Conservation (phyloP, 768 basidiomycete species). For the Tulasnella calospora region DNA sequence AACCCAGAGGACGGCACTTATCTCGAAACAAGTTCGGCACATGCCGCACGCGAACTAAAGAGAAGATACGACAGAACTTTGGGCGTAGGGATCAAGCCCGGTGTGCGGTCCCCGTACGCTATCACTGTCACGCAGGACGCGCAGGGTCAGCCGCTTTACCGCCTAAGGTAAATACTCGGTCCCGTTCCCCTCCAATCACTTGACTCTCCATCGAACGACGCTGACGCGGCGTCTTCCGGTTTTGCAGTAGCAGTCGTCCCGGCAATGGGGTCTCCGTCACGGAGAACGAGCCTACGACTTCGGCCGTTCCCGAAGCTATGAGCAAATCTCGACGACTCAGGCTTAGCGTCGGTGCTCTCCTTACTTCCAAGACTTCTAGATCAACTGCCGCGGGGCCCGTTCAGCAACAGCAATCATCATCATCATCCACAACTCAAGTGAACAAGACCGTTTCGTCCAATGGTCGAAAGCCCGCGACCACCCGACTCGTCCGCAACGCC, state of each 20-base stretch:
- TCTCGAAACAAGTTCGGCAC: conserved; percentile 73
- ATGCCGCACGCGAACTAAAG: conserved; percentile 73
- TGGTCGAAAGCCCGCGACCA: not conserved
- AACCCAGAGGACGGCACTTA: conserved; percentile 54
- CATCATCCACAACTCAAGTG: not conserved
- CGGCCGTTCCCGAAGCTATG: conserved; percentile 4
- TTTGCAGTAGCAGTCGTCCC: conserved; percentile 11
- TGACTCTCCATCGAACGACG: not conserved
- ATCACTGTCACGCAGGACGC: conserved; percentile 81
- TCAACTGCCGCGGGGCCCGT: not conserved
- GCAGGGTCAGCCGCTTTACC: conserved; percentile 70
- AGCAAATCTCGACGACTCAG: conserved; percentile 19
- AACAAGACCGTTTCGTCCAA: not conserved
- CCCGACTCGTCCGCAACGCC: conserved; percentile 10
- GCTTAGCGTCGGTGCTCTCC: conserved; percentile 23
- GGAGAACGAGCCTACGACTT: not conserved
- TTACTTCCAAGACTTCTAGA: conserved; percentile 10
- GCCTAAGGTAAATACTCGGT: conserved; percentile 56
- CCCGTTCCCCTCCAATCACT: not conserved
- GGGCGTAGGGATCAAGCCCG: conserved; percentile 50
- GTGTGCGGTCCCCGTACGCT: conserved; percentile 67
- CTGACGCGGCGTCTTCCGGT: not conserved
- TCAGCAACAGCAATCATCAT: not conserved
- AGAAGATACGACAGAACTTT: conserved; percentile 59
- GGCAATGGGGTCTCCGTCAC: not conserved